Conservation (phyloP, 371 early-diverging fungal species). For the Mycotypha africana region DNA sequence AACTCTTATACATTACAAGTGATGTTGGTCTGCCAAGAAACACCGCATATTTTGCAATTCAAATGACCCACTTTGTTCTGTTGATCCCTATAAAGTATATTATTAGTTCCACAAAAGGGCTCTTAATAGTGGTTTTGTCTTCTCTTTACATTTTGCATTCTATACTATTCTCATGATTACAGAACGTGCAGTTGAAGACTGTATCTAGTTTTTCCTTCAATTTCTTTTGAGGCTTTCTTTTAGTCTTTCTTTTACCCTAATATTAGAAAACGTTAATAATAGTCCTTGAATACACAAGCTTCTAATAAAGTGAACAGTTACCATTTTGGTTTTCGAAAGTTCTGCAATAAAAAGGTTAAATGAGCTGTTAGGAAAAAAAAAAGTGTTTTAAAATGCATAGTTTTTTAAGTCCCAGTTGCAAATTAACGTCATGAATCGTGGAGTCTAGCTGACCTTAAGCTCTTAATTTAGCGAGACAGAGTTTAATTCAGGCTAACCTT, state of each 20-base stretch:
- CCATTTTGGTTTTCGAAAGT: too few species aligned
- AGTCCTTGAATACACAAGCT: background rate
- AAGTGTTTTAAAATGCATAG: too few species aligned
- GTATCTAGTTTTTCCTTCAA: constrained; percentile 72
- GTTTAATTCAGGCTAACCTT: too few species aligned
- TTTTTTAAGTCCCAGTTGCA: too few species aligned
- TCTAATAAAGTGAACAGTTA: too few species aligned
- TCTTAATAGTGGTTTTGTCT: too few species aligned
- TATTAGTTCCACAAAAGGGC: background rate
- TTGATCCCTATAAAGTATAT: constrained; percentile 34
- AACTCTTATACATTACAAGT: constrained; percentile 55
- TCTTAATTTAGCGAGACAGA: too few species aligned
- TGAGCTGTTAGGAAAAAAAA: too few species aligned
- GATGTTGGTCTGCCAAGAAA: constrained; percentile 60
- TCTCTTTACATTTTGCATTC: constrained; percentile 74
- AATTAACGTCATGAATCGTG: too few species aligned
- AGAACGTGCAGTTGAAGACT: constrained; percentile 85
- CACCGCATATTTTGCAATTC: constrained; percentile 73
- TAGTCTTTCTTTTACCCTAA: constrained; percentile 86
- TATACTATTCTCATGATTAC: constrained; percentile 85
- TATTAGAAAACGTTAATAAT: background rate
- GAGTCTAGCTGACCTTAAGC: too few species aligned
- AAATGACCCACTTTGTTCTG: constrained; percentile 59
- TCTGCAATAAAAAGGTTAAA: too few species aligned
- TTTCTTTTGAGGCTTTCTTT: constrained; percentile 69